Base-by-base conservation (phyloP, 306 rosid genomes). In the Potentilla sterilis region DNA sequence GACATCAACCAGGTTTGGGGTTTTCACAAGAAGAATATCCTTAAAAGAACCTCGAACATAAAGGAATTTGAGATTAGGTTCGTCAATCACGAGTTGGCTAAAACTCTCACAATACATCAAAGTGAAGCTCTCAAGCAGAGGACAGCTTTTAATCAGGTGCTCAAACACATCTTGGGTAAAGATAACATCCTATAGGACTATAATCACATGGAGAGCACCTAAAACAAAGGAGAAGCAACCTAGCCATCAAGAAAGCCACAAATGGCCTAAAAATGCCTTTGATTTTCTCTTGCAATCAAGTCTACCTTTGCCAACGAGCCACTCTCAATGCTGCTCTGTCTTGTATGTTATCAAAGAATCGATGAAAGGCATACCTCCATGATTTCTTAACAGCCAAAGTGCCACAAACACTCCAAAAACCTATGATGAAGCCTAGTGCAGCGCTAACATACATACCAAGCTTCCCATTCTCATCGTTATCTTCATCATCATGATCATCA, bases 401-500 rank as follows among this genome's bases (percentile, higher is more conserved):
- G 19, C 67, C 67, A 12, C 67, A 61, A 5, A 61, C 67, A 61
- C 67, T 34, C 67, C 67, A 61, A 13, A 61, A 61, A 1, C 67
- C 67, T 32, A 61, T 32, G 28, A 59, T 32, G 19, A 34, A 61
- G 19, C 67, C 67, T 9, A 61, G 38, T 0, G 35, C 0, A 13
- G 6, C 16, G 67, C 67, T 61, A 5, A 32, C 67, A 24, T 12
- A 61, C 19, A 61, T 28, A 24, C 66, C 38, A 24, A 61, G 1
- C 40, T 32, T 61, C 35, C 14, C 10, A 4, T 2, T 10, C 7
- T 59, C 65, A 32, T 58, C 37, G 1, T 11, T 13, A 22, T 22
- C 35, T 1, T 46, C 15, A 46, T 2, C 49, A 46, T 46, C 15
- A 46, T 2, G 49, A 10, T 46, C 49, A 47, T n/a, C 55, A 0